Conservation (phyloP, 2,329 filamentous ascomycete genomes). For the Hansfordia pulvinata region DNA sequence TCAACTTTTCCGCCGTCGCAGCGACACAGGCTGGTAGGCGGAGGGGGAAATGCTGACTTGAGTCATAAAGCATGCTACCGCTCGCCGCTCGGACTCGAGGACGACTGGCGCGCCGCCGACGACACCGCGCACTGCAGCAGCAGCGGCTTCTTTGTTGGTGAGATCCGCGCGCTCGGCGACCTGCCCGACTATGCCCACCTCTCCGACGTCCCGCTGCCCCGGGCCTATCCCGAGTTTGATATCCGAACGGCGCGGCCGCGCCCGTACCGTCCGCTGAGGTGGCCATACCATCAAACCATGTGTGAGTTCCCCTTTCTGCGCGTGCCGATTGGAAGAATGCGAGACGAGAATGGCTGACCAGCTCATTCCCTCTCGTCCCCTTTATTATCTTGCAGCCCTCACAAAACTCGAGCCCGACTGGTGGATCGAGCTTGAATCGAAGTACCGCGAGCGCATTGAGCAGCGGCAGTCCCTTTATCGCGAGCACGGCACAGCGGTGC, state of each 20-base stretch:
- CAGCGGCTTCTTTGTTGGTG: slow-evolving; percentile 56
- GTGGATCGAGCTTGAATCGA: slow-evolving; percentile 79
- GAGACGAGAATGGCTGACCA: neutral
- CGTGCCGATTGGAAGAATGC: neutral
- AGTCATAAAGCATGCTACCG: slow-evolving; percentile 7
- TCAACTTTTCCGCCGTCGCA: neutral
- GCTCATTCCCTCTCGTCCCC: neutral
- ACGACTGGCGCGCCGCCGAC: slow-evolving; percentile 19
- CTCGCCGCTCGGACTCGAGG: slow-evolving; percentile 17
- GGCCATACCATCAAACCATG: slow-evolving; percentile 86
- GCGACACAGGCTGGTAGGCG: neutral
- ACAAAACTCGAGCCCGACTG: slow-evolving; percentile 69
- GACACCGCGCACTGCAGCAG: slow-evolving; percentile 40
- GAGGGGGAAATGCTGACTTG: too few species aligned
- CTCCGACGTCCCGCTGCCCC: slow-evolving; percentile 60
- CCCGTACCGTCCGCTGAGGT: slow-evolving; percentile 71
- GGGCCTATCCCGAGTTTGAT: slow-evolving; percentile 50
- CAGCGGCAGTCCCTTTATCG: slow-evolving; percentile 54
- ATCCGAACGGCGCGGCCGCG: slow-evolving; percentile 54
- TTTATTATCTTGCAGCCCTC: slow-evolving; percentile 36
- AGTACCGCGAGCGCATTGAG: slow-evolving; percentile 52
- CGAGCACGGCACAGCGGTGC: slow-evolving; percentile 47
- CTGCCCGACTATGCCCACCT: slow-evolving; percentile 70
- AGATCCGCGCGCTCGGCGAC: slow-evolving; percentile 56
- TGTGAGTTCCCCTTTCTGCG: slow-evolving; percentile 42